Evolutionary conservation across 2,329 filamentous ascomycete species (phyloP).

Genomic region (Beauveria australis): DNA sequence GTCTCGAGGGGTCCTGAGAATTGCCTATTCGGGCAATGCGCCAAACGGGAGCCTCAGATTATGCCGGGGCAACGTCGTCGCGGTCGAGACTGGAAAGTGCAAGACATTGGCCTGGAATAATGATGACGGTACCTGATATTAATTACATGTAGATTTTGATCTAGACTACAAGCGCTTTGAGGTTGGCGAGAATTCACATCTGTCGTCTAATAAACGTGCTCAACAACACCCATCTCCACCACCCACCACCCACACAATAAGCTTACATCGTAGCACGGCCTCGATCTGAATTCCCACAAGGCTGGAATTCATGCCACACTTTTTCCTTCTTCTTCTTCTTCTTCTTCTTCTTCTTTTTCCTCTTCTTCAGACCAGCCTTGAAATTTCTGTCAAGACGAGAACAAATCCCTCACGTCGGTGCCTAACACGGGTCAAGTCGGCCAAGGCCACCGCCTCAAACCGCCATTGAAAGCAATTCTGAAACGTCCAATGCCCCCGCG

Average conservation of each 20-base stretch:
- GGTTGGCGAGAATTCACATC: neutral
- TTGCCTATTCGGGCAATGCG: conserved; percentile 13
- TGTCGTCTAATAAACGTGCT: neutral
- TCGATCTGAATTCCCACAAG: conserved; percentile 3
- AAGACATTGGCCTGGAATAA: no score
- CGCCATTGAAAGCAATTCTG: neutral
- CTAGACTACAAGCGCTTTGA: neutral
- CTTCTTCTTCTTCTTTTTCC: neutral
- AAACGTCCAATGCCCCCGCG: conserved; percentile 2
- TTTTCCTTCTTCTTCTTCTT: neutral
- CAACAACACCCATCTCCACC: neutral
- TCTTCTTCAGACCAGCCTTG: neutral
- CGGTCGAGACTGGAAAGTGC: neutral
- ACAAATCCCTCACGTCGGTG: neutral
- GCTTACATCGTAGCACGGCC: neutral
- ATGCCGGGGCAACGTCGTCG: neutral
- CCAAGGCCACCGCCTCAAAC: conserved; percentile 4
- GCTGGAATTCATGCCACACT: neutral
- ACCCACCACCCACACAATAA: neutral
- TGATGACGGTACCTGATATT: neutral
- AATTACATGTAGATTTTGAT: neutral
- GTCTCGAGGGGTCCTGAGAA: conserved; percentile 13
- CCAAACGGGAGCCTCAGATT: conserved; percentile 9
- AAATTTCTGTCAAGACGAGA: neutral
- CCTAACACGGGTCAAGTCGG: neutral